Base-by-base conservation (phyloP, 306 rosid genomes). In the Acacia crassicarpa region DNA sequence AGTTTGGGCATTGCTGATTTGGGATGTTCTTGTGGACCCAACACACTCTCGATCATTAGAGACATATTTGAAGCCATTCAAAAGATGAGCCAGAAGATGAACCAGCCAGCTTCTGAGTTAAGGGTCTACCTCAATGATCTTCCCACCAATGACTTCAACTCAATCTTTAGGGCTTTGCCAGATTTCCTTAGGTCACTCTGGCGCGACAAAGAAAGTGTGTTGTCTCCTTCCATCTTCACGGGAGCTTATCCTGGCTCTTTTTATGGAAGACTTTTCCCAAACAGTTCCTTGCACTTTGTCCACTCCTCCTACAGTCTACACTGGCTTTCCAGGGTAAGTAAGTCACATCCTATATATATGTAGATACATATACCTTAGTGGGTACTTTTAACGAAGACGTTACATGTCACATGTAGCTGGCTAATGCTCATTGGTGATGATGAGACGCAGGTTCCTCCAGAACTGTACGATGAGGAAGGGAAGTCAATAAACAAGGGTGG, bases 211-310 rank as follows among this genome's bases (percentile, higher is more conserved):
- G 77, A 80, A 13, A 67, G 76, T 77, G 88, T 81, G 44, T 19
- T 33, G 43, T 44, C 75, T 22, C 54, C 54, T 43, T 71, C 96
- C 45, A 87, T 94, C 81, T 93, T 88, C 85, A 86, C 93, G 63
- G 98, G 97, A 32, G 98, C 88, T 20, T 95, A 95, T 83, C 98
- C 98, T 33, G 98, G 98, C 61, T 91, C 98, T 7, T 95, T 95
- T 84, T 95, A 95, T 83, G 88, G 91, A 53, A 90, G 98, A 80
- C 91, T 95, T 8, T 88, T 95, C 65, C 98, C 98, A 70, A 90
- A 88, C 79, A 87, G 83, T 77, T 89, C 81, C 85, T 84, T 95
- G 89, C 97, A 95, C 98, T 90, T 93, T 79, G 97, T 93, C 76
- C 89, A 93, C 80, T 91, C 98, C 41, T 88, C 97, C 51, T 82